Base-by-base conservation (phyloP, 2,329 filamentous ascomycete genomes). In the Alternaria longipes region DNA sequence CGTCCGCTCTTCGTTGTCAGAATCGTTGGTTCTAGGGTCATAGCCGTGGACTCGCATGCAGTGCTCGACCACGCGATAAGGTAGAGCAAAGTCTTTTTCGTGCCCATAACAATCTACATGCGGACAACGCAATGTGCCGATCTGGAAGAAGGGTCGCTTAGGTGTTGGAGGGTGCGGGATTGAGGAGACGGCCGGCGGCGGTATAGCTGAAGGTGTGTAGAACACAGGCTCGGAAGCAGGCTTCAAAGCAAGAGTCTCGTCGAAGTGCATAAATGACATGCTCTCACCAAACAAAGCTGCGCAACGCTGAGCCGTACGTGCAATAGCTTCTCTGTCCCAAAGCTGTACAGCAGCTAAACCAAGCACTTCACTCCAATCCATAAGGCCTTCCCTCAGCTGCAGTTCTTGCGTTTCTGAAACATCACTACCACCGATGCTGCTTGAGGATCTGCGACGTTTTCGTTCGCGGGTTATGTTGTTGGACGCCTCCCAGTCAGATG, bases 351-450 rank as follows among this genome's bases (percentile, higher is more conserved):
- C 86, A 3, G 94, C 94, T 1, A 93, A 84, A 0, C 91, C 91
- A 28, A 97, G 80, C 1, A 97, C 86, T 67, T 97, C 92, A 67
- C 89, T 91, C 94, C 94, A 98, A 79, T 96, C 91, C 22, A 77
- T 67, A 7, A 76, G 63, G 14, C 71, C 66, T 34, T 58, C 59
- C 40, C 69, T 62, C 20, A 28, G 40, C 24, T 54, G 54, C 45
- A 60, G 47, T 44, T 70, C 64, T 24, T 62, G 62, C 12, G 42
- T 59, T 24, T 30, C 67, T 14, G 64, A 67, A 18, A 45, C 32
- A 22, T 60, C 58, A 2, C 68, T 60, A 22, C 52, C 62, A 8
- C 55, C 56, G 24, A 49, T 28, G 8, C 51, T 63, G 34, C 57
- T 65, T 34, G 32, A 59, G 14, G 69, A 68, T 49, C 57, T 64